These are phyloP conservation scores for Alternaria consortialis DNA, from an alignment of 2,329 filamentous ascomycete genomes.

Conservation along the genomic window DNA sequence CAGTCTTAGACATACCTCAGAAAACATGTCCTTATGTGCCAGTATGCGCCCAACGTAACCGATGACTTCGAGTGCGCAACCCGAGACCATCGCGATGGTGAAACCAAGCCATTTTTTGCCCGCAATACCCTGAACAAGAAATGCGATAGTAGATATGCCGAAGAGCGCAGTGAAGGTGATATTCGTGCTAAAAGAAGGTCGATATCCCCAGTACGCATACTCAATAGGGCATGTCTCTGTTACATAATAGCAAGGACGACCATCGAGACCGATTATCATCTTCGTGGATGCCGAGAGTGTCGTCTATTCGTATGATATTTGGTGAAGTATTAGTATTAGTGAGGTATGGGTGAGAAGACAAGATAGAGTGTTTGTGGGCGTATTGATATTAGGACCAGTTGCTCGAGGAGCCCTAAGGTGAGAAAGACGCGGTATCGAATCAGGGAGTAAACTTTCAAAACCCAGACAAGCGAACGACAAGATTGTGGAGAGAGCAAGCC, in stretches of 20 bases:
- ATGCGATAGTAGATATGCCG: slow-evolving; percentile 51
- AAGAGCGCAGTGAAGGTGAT: slow-evolving; percentile 56
- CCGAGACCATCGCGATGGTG: slow-evolving; percentile 62
- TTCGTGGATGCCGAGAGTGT: background rate
- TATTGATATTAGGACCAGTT: background rate
- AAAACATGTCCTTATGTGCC: slow-evolving; percentile 67
- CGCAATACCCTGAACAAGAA: slow-evolving; percentile 49
- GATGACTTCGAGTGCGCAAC: slow-evolving; percentile 66
- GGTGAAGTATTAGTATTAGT: background rate
- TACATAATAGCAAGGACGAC: slow-evolving; percentile 40
- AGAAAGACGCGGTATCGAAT: background rate
- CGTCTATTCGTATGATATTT: background rate
- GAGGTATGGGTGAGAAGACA: background rate
- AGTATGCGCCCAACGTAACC: slow-evolving; percentile 70
- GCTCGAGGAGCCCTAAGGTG: background rate
- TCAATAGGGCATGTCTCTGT: slow-evolving; percentile 52
- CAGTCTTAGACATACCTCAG: slow-evolving; percentile 34
- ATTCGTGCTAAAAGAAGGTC: slow-evolving; percentile 54
- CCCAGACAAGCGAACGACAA: background rate
- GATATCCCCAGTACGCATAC: slow-evolving; percentile 56
- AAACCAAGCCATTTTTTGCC: slow-evolving; percentile 55
- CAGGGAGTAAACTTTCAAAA: background rate
- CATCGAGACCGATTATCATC: slow-evolving; percentile 18
- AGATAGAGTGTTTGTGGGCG: background rate
- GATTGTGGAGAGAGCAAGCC: background rate